These are phyloP conservation scores for Spathaspora passalidarum DNA, from an alignment of 805 yeast genomes.

Conservation along the genomic window DNA sequence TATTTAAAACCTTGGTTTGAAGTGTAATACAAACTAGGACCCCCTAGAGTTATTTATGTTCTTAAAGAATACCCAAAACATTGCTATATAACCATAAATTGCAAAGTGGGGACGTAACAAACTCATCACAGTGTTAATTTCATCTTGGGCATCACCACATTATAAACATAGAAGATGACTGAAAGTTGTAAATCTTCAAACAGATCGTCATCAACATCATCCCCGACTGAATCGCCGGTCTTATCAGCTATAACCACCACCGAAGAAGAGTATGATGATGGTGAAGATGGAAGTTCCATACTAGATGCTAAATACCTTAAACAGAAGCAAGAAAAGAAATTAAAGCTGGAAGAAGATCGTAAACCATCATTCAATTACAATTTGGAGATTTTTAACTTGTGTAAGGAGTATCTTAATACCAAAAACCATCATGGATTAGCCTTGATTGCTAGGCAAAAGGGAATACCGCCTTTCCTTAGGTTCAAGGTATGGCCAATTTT, in stretches of 20 bases:
- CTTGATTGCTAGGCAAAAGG: constrained; percentile 73
- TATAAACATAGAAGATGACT: not conserved
- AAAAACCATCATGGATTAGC: constrained; percentile 77
- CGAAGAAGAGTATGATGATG: constrained; percentile 2
- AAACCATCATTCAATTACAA: constrained; percentile 34
- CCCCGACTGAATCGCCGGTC: constrained; percentile 1
- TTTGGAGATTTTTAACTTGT: constrained; percentile 48
- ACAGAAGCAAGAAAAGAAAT: not conserved
- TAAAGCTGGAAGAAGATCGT: constrained; percentile 3
- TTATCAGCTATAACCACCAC: constrained; percentile 1
- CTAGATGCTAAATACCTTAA: not conserved
- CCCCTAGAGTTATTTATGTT: not conserved
- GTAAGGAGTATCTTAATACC: constrained; percentile 52
- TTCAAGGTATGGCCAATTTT: constrained; percentile 82
- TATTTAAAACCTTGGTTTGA: not conserved
- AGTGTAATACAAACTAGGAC: not conserved
- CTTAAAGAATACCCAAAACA: not conserved
- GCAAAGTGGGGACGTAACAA: not conserved
- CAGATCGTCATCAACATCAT: constrained; percentile 2
- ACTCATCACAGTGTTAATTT: not conserved
- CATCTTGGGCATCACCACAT: not conserved
- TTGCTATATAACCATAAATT: not conserved
- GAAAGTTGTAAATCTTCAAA: constrained; percentile 4
- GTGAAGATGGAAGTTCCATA: not conserved
- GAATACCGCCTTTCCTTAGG: constrained; percentile 81